Evolutionary conservation across 2,329 filamentous ascomycete genomes (phyloP), one percentile per base, ranked within the genome.

Genomic region (Botrytis tulipae): DNA sequence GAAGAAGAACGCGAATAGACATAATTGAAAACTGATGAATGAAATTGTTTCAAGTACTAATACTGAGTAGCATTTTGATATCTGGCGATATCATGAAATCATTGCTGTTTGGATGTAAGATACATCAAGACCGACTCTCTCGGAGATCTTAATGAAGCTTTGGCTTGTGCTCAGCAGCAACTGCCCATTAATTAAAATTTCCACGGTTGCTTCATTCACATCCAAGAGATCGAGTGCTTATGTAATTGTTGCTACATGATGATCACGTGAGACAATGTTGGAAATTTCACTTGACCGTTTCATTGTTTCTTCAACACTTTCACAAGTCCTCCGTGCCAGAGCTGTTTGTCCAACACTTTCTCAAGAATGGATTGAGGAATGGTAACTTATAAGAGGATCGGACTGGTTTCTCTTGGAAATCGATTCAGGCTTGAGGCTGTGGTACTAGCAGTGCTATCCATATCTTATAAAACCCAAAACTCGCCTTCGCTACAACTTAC

Each of bases 1-100:
- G 92, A 82, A 97, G 74, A 12, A 81, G 77, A 32, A 81, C 78
- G 54, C 80, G 79, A 71, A 81, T 80, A 76, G 80, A 81, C 80
- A 82, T 82, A 59, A 69, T 32, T 61, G 37, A 57, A 44, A 51
- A 69, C 25, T 59, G 71, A 59, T n/a, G 48, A 72, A 72, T 72
- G 37, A 25, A 69, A 72, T 72, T n/a, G 29, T 46, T 73, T 71
- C 37, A 62, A 46, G 57, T 42, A 70, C 42, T 73, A 71, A 62
- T 68, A 59, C 48, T 69, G 51, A 63, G 72, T 70, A 73, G 66
- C 72, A 73, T 73, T 54, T 71, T 73, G 67, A 63, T 48, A 70
- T 71, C 37, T 71, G 16, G 14, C 20, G n/a, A 57, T 65, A 35
- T 73, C 70, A 71, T 46, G 57, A 51, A 65, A 51, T 57, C 71